Percentiles rank a stretch among this genome's conserved stretches.
phyloP scores from a whole-genome alignment of 257 asterid genomes.

The Paraleonurus japonicus region DNA sequence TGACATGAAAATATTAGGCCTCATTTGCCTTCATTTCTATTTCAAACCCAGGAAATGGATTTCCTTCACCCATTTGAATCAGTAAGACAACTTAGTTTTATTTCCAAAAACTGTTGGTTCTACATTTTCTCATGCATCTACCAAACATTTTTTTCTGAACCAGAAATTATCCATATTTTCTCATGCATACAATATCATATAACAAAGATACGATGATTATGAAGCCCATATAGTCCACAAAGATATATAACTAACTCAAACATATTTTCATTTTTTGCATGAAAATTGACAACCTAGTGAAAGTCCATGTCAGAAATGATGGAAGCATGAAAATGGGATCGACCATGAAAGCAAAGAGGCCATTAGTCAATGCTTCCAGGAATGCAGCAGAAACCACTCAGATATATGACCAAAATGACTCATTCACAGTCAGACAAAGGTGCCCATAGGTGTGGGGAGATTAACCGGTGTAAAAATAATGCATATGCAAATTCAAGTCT shows the following conservation, averaged over 20 bases:
- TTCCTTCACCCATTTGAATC: neutral
- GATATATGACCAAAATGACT: neutral
- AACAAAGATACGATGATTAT: neutral
- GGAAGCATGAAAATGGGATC: neutral
- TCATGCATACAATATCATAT: neutral
- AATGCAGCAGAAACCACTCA: slow-evolving; percentile 2
- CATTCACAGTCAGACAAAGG: neutral
- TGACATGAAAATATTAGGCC: neutral
- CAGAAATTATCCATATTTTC: neutral
- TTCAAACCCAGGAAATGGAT: neutral
- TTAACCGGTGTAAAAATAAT: slow-evolving; percentile 6
- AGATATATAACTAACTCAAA: neutral
- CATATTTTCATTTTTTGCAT: neutral
- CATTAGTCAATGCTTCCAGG: neutral
- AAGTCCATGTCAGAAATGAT: neutral
- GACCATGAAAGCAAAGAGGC: neutral
- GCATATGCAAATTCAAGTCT: slow-evolving; percentile 20
- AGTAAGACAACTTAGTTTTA: neutral
- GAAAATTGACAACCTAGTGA: neutral
- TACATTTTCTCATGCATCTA: neutral
- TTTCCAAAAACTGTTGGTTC: neutral
- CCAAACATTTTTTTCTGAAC: neutral
- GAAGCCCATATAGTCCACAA: neutral
- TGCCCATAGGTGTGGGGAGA: slow-evolving; percentile 1
- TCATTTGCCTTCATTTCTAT: neutral